phyloP scores from a whole-genome alignment of 139 green algal species.

The Zygnema cylindricum region DNA sequence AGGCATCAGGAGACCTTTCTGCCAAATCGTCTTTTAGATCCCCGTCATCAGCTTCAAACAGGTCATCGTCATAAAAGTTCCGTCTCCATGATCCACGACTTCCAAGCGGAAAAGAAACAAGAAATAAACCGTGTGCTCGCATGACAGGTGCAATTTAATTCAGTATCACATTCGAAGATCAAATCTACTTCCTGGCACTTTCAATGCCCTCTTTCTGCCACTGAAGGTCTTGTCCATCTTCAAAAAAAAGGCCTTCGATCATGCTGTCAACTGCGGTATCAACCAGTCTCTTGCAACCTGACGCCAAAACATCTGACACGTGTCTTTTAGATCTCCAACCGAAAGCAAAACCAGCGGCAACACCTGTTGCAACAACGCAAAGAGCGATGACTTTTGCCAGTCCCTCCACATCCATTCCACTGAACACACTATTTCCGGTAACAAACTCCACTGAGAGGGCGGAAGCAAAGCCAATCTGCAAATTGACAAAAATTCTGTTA shows the following conservation, averaged over 20 bases:
- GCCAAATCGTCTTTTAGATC: too few species aligned
- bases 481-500: too few species aligned
- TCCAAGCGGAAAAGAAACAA: too few species aligned
- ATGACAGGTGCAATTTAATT: too few species aligned
- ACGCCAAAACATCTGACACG: background rate
- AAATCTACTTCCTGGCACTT: background rate
- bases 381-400: background rate
- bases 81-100: too few species aligned
- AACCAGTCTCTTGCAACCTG: background rate
- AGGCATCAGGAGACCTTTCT: too few species aligned
- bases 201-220: background rate
- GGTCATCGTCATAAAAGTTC: too few species aligned
- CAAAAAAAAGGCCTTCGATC: constrained; percentile 19
- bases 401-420: background rate
- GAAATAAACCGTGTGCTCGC: too few species aligned
- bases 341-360: constrained; percentile 1
- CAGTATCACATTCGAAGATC: too few species aligned
- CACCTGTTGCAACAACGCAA: background rate
- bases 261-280: constrained; percentile 5
- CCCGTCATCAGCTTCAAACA: too few species aligned
- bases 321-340: constrained; percentile 16
- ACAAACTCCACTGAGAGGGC: constrained; percentile 8
- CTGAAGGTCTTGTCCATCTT: background rate
- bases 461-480: constrained; percentile 7
- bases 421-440: constrained; percentile 5